Evolutionary conservation across 495 filamentous ascomycete genomes (phyloP).

Genomic region (Podospora bellae-mahoneyi): DNA sequence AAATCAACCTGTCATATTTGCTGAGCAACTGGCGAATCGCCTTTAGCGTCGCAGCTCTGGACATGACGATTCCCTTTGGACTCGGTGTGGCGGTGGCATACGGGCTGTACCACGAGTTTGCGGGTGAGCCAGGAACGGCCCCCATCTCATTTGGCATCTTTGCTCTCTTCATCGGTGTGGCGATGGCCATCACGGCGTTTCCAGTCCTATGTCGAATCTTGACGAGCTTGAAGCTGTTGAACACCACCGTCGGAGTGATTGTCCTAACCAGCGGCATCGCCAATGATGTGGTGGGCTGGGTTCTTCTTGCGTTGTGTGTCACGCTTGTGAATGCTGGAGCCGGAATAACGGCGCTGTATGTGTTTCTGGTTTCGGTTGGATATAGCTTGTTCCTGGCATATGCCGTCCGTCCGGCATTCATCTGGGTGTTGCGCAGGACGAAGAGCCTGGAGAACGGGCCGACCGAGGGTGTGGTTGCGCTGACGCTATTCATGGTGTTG

Average conservation of each 20-base stretch:
- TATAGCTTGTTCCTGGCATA: slow-evolving; percentile 75
- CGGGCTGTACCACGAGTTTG: slow-evolving; percentile 77
- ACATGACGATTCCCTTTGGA: slow-evolving; percentile 75
- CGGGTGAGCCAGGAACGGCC: slow-evolving; percentile 59
- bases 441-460: slow-evolving; percentile 83
- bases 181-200: slow-evolving; percentile 94
- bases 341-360: slow-evolving; percentile 78
- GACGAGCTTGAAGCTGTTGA: slow-evolving; percentile 81
- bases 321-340: slow-evolving; percentile 83
- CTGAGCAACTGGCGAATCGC: slow-evolving; percentile 81
- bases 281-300: slow-evolving; percentile 87
- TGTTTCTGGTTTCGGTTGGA: slow-evolving; percentile 67
- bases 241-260: slow-evolving; percentile 79
- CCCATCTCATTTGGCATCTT: slow-evolving; percentile 73
- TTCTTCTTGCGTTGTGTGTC: slow-evolving; percentile 86
- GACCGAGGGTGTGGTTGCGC: slow-evolving; percentile 71
- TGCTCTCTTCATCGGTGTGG: slow-evolving; percentile 86
- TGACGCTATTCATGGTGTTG: slow-evolving; percentile 76
- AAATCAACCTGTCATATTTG: slow-evolving; percentile 81
- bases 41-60: slow-evolving; percentile 68
- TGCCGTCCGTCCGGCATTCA: slow-evolving; percentile 68
- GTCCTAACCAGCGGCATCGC: slow-evolving; percentile 88
- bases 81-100: slow-evolving; percentile 71
- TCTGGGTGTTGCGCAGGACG: slow-evolving; percentile 64
- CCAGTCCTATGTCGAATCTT: slow-evolving; percentile 90